These are phyloP conservation scores for Cryphonectria radicalis DNA, from an alignment of 2,329 filamentous ascomycete species.

Conservation along the genomic window DNA sequence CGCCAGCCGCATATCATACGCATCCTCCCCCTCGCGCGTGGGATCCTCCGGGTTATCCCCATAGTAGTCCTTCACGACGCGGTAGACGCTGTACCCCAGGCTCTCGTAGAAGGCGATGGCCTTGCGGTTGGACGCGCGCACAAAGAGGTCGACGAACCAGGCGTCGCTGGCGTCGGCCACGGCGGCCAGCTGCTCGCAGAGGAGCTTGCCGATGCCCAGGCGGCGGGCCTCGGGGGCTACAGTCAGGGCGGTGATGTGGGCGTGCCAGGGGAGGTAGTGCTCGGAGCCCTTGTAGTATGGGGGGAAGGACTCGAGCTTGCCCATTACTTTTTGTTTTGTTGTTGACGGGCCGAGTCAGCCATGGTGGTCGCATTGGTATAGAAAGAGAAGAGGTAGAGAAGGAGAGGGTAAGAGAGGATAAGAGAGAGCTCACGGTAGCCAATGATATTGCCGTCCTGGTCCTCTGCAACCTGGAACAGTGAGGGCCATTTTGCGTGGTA, in stretches of 20 bases:
- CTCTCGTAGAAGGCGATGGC: conserved; percentile 88
- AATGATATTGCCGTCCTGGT: conserved; percentile 83
- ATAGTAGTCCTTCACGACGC: conserved; percentile 90
- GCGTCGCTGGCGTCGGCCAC: conserved; percentile 80
- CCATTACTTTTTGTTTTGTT: conserved; percentile 71
- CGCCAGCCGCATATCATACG: conserved; percentile 95
- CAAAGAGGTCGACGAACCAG: conserved; percentile 96
- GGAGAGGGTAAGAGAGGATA: conserved; percentile 13
- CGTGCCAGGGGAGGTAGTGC: conserved; percentile 99
- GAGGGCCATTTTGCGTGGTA: conserved; percentile 97
- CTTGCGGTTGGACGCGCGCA: conserved; percentile 83
- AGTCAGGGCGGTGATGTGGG: conserved; percentile 94
- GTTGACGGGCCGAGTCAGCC: background rate
- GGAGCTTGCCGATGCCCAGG: conserved; percentile 81
- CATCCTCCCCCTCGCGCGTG: conserved; percentile 74
- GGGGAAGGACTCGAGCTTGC: conserved; percentile 90
- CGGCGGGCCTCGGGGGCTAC: conserved; percentile 86
- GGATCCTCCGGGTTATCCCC: conserved; percentile 76
- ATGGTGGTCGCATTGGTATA: background rate
- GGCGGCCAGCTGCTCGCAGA: conserved; percentile 81
- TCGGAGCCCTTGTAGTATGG: conserved; percentile 73
- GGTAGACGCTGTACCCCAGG: conserved; percentile 90
- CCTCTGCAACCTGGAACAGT: conserved; percentile 90
- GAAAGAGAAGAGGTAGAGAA: background rate
- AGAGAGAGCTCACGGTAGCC: conserved; percentile 79